phyloP scores from a whole-genome alignment of 768 basidiomycete genomes.

The Boletus subcaerulescens region DNA sequence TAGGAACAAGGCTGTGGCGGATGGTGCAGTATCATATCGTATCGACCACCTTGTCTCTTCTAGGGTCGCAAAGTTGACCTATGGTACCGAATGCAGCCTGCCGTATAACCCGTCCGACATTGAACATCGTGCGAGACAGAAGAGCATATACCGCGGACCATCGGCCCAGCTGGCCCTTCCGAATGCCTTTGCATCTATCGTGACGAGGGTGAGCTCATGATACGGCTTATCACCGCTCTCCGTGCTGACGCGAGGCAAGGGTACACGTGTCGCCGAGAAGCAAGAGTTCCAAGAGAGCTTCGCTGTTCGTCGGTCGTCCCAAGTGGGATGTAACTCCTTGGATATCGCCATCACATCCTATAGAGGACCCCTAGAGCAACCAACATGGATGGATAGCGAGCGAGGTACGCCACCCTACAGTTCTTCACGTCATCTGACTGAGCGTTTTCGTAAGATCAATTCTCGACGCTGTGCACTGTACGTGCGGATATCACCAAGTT shows the following conservation, averaged over 20 bases:
- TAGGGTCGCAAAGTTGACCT: constrained; percentile 47
- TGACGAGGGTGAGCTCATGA: constrained; percentile 35
- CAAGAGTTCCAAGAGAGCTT: constrained; percentile 43
- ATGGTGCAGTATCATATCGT: constrained; percentile 43
- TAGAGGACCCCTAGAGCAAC: constrained; percentile 24
- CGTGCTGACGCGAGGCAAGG: constrained; percentile 27
- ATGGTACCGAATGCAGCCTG: constrained; percentile 42
- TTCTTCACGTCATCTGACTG: not conserved
- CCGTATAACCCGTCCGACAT: constrained; percentile 33
- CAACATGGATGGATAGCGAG: constrained; percentile 35
- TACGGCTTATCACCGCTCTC: not conserved
- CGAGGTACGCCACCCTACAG: constrained; percentile 19
- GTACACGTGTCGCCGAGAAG: constrained; percentile 42
- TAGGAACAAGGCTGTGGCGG: constrained; percentile 52
- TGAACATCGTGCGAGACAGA: constrained; percentile 41
- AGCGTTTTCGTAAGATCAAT: constrained; percentile 24
- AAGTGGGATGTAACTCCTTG: constrained; percentile 20
- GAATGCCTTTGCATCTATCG: constrained; percentile 41
- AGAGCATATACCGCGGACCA: constrained; percentile 32
- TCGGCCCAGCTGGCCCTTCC: constrained; percentile 40
- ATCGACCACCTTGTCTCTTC: constrained; percentile 48
- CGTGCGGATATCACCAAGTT: constrained; percentile 33
- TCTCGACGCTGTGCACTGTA: constrained; percentile 35
- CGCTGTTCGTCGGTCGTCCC: constrained; percentile 27
- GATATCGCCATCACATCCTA: constrained; percentile 31